Base-by-base conservation (phyloP, 306 rosid species). In the Trifolium dubium region DNA sequence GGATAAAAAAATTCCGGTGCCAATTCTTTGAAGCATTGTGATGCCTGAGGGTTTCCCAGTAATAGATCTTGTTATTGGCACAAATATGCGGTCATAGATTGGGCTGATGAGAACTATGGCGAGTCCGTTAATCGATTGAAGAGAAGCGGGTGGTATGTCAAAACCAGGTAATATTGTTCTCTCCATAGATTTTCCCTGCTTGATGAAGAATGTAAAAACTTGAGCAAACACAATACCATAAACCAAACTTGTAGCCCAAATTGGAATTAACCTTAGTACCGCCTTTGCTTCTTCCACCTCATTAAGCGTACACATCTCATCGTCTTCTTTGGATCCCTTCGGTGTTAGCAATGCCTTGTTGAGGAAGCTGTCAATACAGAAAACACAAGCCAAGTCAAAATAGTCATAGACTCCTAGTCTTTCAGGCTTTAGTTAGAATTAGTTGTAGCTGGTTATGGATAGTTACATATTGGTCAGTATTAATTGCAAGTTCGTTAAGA, bases 21-120 rank as follows among this genome's bases (percentile, higher is more conserved):
- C 97, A 19, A 89, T 80, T 76, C 97, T 84, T 51, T 87, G 97
- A 6, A 89, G 84, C 89, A 81, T 83, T 35, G 95, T 89, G 69
- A 91, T 86, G 50, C 95, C 95, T 4, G 91, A 81, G 28, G 87
- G 87, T 71, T 43, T 77, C 14, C 85, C 67, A 0, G 97, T 89
- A 61, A 87, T 49, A 23, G 60, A 49, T 81, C 91, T 82, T 9
- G 89, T 79, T 0, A 72, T 50, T 5, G 95, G 95, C 63, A 89
- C 90, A 19, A 87, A 13, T 8, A 87, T 10, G 9, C 83, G 79
- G 51, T 89, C 91, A 39, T 92, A 92, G 46, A 87, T 76, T 5
- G 83, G 90, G 47, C 80, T 31, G 51, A 84, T 73, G 19, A 86
- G 13, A 49, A 89, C 28, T 72, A 81, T 53, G 41, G 73, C 50